Evolutionary conservation across 2,329 filamentous ascomycete species (phyloP).

Genomic region (Pyricularia sp.): DNA sequence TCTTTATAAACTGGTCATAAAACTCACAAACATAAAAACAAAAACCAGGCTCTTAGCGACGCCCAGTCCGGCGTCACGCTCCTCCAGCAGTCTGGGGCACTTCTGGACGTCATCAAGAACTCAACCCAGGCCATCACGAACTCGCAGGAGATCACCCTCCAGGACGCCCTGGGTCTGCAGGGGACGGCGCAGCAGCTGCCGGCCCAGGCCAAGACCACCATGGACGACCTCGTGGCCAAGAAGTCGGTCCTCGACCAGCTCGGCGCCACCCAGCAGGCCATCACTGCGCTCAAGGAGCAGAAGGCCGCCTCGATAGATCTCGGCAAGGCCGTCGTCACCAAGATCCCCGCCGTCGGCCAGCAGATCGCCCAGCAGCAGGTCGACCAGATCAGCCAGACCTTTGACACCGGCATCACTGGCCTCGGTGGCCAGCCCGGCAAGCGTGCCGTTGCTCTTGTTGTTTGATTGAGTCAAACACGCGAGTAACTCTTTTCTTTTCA

Average conservation of each 20-base stretch:
- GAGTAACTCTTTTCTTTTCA: too few relatives aligned
- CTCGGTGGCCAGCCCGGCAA: constrained; percentile 1
- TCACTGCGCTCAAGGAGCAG: constrained; percentile 15
- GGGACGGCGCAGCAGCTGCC: constrained; percentile 13
- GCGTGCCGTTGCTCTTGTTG: neutral
- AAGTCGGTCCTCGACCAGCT: constrained; percentile 18
- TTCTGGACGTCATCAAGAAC: constrained; percentile 7
- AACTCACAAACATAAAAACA: neutral
- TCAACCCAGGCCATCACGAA: constrained; percentile 16
- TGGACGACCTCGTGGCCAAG: constrained; percentile 14
- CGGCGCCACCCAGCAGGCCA: constrained; percentile 15
- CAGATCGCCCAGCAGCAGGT: constrained; percentile 17
- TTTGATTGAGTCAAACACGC: neutral
- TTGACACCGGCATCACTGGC: constrained; percentile 14
- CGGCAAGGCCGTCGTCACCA: constrained; percentile 16
- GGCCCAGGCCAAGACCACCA: constrained; percentile 13
- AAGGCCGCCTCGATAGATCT: constrained; percentile 21
- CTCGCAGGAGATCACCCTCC: constrained; percentile 13
- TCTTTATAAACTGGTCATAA: too few relatives aligned
- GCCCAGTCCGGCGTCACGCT: neutral
- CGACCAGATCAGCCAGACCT: constrained; percentile 14
- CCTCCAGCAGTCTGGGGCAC: neutral
- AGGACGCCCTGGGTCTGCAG: constrained; percentile 14
- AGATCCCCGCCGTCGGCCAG: constrained; percentile 18
- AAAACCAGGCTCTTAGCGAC: neutral